phyloP scores from a whole-genome alignment of 768 basidiomycete genomes.

The Phaeotremella skinneri region DNA sequence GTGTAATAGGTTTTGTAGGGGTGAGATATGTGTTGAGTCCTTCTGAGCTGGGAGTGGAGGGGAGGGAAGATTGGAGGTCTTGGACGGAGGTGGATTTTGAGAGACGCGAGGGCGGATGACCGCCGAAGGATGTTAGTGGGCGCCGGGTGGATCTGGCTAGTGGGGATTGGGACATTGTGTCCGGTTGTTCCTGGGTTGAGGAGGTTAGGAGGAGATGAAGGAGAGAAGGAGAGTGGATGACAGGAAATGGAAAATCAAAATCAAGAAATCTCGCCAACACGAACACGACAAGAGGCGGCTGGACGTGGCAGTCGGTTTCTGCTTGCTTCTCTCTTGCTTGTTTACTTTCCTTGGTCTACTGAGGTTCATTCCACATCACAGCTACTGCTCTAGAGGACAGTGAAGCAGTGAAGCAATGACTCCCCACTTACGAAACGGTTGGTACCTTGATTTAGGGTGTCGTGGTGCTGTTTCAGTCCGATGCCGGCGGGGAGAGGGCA shows the following conservation, averaged over 20 bases:
- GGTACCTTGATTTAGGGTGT: no score
- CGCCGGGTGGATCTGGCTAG: slow-evolving; percentile 33
- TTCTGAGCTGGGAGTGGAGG: background rate
- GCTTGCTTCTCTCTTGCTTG: no score
- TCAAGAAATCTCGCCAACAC: no score
- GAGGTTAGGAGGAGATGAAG: background rate
- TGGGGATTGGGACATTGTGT: slow-evolving; percentile 43
- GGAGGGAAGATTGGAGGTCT: background rate
- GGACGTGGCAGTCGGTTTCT: background rate
- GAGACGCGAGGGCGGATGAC: slow-evolving; percentile 29
- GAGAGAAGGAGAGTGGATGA: background rate
- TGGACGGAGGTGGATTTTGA: slow-evolving; percentile 18
- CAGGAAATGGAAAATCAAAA: background rate
- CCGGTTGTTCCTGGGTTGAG: background rate
- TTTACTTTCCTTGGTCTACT: no score
- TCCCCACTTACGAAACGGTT: no score
- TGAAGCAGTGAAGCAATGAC: no score
- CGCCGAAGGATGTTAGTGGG: slow-evolving; percentile 33
- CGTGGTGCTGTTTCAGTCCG: no score
- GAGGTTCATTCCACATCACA: no score
- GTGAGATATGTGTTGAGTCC: background rate
- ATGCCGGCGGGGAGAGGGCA: no score
- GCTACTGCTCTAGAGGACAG: no score
- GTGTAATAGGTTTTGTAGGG: slow-evolving; percentile 9
- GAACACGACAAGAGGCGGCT: no score